Evolutionary conservation across 192 early-diverging fungal genomes (phyloP).

Genomic region (Gamsiella multidivaricata): DNA sequence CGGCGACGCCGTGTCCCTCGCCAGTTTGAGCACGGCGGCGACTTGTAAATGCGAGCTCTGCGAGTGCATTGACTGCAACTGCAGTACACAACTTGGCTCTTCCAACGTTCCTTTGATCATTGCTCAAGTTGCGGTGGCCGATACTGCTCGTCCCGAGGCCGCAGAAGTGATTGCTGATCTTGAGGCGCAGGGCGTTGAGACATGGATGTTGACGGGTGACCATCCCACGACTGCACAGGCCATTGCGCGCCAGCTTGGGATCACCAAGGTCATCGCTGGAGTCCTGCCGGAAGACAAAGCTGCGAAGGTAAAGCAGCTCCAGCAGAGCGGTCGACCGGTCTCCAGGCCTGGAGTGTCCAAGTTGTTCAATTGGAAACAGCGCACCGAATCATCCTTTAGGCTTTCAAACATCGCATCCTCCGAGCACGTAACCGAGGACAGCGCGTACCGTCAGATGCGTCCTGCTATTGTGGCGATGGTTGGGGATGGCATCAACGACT

Average conservation of each 20-base stretch:
- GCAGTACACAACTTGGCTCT: slow-evolving; percentile 29
- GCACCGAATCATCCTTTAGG: not conserved
- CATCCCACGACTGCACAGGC: slow-evolving; percentile 69
- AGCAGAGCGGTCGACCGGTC: slow-evolving; percentile 36
- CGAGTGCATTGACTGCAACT: slow-evolving; percentile 52
- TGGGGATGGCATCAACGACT: slow-evolving; percentile 97
- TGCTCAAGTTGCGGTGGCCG: slow-evolving; percentile 70
- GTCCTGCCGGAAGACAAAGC: slow-evolving; percentile 83
- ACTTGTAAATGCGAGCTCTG: slow-evolving; percentile 50
- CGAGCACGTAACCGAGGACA: not conserved
- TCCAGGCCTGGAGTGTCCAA: slow-evolving; percentile 6
- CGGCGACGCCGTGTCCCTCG: slow-evolving; percentile 8
- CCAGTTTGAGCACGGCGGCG: not conserved
- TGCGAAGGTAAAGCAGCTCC: slow-evolving; percentile 68
- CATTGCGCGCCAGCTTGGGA: slow-evolving; percentile 74
- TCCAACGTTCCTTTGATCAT: slow-evolving; percentile 54
- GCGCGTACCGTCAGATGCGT: slow-evolving; percentile 16
- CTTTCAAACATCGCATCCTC: not conserved
- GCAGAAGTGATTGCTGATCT: slow-evolving; percentile 62
- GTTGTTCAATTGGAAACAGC: not conserved
- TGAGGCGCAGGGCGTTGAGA: slow-evolving; percentile 64
- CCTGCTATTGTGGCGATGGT: slow-evolving; percentile 84
- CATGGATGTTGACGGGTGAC: slow-evolving; percentile 88
- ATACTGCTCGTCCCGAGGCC: slow-evolving; percentile 72
- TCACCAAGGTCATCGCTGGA: slow-evolving; percentile 69